These are phyloP conservation scores for Cytidiella melzeri DNA, from an alignment of 768 basidiomycete genomes.

Conservation along the genomic window DNA sequence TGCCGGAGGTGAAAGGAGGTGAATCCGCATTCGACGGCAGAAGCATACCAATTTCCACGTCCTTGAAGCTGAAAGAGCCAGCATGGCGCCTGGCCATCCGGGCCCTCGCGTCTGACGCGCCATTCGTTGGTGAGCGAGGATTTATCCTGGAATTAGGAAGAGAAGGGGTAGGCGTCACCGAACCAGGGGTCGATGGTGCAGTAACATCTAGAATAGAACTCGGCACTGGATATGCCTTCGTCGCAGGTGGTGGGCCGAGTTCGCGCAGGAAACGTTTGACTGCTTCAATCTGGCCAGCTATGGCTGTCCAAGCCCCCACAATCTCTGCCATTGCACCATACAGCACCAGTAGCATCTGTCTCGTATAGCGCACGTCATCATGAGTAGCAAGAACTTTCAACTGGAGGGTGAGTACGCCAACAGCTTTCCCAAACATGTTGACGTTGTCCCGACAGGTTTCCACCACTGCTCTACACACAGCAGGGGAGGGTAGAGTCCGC, in stretches of 20 bases:
- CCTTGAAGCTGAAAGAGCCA: conserved; percentile 92
- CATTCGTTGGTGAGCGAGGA: conserved; percentile 25
- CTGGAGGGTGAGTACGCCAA: conserved; percentile 76
- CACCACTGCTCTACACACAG: conserved; percentile 70
- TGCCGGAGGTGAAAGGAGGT: conserved; percentile 40
- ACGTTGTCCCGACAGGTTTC: conserved; percentile 83
- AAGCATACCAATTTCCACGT: conserved; percentile 82
- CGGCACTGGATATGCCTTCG: conserved; percentile 25
- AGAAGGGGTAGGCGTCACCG: conserved; percentile 4
- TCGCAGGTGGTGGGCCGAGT: conserved; percentile 29
- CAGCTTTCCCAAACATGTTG: conserved; percentile 80
- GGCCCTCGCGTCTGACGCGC: conserved; percentile 30
- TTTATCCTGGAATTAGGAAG: conserved; percentile 4
- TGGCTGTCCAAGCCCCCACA: conserved; percentile 74
- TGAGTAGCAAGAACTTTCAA: conserved; percentile 65
- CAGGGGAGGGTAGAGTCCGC: conserved; percentile 58
- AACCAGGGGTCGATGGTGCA: conserved; percentile 18
- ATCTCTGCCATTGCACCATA: conserved; percentile 90
- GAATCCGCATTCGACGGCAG: conserved; percentile 57
- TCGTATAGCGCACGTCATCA: conserved; percentile 82
- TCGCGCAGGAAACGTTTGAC: conserved; percentile 60
- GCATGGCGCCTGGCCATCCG: conserved; percentile 76
- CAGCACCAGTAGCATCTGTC: conserved; percentile 80
- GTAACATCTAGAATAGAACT: conserved; percentile 31
- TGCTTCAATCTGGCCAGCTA: conserved; percentile 64